Base-by-base conservation (phyloP, 441 rosid genomes). In the Euphorbia corollata region DNA sequence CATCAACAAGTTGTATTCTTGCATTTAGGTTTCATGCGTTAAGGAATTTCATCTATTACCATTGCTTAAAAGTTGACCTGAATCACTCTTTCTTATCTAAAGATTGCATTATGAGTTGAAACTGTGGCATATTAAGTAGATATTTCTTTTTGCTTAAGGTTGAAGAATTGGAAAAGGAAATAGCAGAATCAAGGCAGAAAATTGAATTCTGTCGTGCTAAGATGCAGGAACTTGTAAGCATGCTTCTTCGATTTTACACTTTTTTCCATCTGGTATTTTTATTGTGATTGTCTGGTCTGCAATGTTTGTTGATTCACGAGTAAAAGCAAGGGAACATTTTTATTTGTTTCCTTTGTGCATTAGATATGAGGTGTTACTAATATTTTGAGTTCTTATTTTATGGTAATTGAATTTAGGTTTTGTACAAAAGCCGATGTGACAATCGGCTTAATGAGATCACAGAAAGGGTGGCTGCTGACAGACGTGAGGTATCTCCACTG, bases 211-310 rank as follows among this genome's bases (percentile, higher is more conserved):
- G 63, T 79, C 87, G 82, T 65, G 74, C 81, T 73, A 94, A 89
- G 90, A 91, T 89, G 99, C 99, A 94, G 83, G 99, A 94, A 82
- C 86, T 94, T 70, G 98, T 94, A 80, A 89, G 98, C 77, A 59
- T 70, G 57, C 75, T 74, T 50, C 23, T 56, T 56, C 45, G 63
- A 51, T 54, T 55, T 56, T 43, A 20, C 18, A 51, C n/a, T 51
- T 45, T 61, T 34, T 13, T 43, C 19, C 22, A 51, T 68, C 48
- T 8, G 3, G 18, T 43, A 19, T 24, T 62, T 32, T 43, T 20
- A 0, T 51, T 6, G 16, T 34, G 19, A n/a, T 53, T 66, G 10
- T 59, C 63, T 74, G 3, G 16, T 43, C 2, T n/a, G n/a, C n/a
- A n/a, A n/a, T n/a, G n/a, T n/a, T n/a, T n/a, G n/a, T n/a, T n/a